Evolutionary conservation across 306 rosid genomes (phyloP), one percentile per base, ranked within the genome.

Genomic region (Sphenostylis stenocarpa): DNA sequence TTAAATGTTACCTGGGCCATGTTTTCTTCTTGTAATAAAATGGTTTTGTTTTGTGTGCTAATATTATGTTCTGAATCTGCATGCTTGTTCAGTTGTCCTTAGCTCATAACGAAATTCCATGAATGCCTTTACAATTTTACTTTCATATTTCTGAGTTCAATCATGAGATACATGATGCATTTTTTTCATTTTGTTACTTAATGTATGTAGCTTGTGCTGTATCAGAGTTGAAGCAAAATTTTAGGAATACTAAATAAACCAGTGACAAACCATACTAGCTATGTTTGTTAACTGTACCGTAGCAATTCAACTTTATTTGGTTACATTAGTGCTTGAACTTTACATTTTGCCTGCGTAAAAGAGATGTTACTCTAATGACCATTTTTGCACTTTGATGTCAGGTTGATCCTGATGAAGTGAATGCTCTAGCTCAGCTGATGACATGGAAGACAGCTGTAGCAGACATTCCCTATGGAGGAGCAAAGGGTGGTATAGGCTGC

Each of bases 381-480:
- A n/a, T 33, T 79, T 23, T 36, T 36, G 1, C 41, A 7, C 8
- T 36, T 36, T 63, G 64, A 52, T 84, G 72, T 31, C 60, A 91
- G 96, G 93, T 91, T 88, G 90, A 91, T 52, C 92, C 90, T 1
- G 95, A 91, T 78, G 95, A 89, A 77, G 93, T 86, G 66, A 89
- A 88, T 88, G 97, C 95, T 84, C 76, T 89, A 62, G 97, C 97
- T 75, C 97, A 91, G 66, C 67, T 91, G 44, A 91, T 91, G 97
- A 91, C 90, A 16, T 91, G 97, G 97, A 87, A 89, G 84, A 89
- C 91, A 41, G 94, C 92, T 12, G 97, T 91, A 41, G 90, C 81
- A 43, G 83, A 89, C 74, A 85, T 89, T 53, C 97, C 97, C 7
- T 91, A 91, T 24, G 97, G 97, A 53, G 97, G 97, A 52, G 97